Evolutionary conservation across 1,284 basidiomycete species (phyloP).

Genomic region (Garcileccinum viscosum): DNA sequence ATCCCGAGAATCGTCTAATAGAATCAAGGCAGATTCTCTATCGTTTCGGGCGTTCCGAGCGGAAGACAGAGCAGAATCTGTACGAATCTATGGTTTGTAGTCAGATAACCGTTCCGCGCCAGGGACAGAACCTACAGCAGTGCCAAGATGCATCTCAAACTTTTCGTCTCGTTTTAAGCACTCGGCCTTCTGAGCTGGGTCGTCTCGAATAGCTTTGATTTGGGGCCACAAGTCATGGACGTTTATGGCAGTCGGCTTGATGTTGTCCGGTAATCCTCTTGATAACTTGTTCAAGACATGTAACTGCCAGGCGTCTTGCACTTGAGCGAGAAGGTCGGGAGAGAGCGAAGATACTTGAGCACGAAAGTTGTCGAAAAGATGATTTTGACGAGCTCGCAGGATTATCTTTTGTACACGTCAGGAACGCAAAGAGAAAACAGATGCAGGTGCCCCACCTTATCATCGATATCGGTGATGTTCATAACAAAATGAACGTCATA

Average conservation of each 20-base stretch:
- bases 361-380: slow-evolving; percentile 76
- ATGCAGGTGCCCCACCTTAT: slow-evolving; percentile 76
- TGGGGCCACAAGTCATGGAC: slow-evolving; percentile 61
- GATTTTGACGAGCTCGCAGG: slow-evolving; percentile 83
- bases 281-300: slow-evolving; percentile 69
- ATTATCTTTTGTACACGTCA: slow-evolving; percentile 76
- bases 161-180: slow-evolving; percentile 85
- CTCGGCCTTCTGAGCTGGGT: slow-evolving; percentile 72
- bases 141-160: slow-evolving; percentile 85
- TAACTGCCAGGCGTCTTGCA: slow-evolving; percentile 67
- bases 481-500: slow-evolving; percentile 99
- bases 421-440: slow-evolving; percentile 11
- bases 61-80: slow-evolving; percentile 55
- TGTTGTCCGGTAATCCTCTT: slow-evolving; percentile 58
- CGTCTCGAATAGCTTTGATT: slow-evolving; percentile 52
- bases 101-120: slow-evolving; percentile 23
- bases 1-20: slow-evolving; percentile 80
- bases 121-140: slow-evolving; percentile 61
- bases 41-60: slow-evolving; percentile 51
- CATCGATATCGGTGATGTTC: slow-evolving; percentile 99
- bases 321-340: slow-evolving; percentile 62
- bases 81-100: slow-evolving; percentile 50
- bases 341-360: slow-evolving; percentile 63
- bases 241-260: slow-evolving; percentile 52
- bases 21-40: slow-evolving; percentile 56